phyloP scores from a whole-genome alignment of 345 rosid species.

The Kandelia obovata region DNA sequence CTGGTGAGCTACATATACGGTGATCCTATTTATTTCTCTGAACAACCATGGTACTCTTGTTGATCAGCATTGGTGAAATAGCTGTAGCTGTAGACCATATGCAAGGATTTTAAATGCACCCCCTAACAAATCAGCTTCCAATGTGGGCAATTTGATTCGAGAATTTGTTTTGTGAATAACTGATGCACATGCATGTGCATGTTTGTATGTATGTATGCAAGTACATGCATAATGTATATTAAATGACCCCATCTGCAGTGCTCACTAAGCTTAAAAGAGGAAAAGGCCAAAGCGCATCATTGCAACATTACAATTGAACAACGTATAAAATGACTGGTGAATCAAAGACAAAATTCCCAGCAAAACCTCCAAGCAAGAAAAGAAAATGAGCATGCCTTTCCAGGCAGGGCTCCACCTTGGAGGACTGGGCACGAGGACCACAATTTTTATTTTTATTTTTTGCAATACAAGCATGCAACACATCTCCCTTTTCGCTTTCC shows the following conservation, averaged over 20 bases:
- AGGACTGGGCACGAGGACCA: background rate
- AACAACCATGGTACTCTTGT: background rate
- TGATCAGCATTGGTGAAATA: background rate
- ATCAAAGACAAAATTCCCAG: no score
- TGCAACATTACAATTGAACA: no score
- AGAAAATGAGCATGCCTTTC: conserved; percentile 7
- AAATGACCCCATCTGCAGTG: no score
- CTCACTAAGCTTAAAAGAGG: no score
- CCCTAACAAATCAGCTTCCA: background rate
- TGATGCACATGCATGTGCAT: background rate
- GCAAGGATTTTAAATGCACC: background rate
- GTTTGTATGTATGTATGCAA: no score
- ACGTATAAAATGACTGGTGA: no score
- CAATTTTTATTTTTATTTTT: no score
- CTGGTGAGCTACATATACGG: no score
- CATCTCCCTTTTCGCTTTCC: background rate
- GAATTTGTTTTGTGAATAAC: background rate
- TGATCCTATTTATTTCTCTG: background rate
- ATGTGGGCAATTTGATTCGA: background rate
- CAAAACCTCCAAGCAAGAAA: background rate
- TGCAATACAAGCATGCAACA: no score
- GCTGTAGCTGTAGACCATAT: background rate
- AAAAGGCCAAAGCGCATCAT: no score
- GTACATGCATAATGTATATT: no score
- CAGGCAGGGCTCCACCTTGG: conserved; percentile 13